Evolutionary conservation across 768 basidiomycete genomes (phyloP).

Genomic region (Epithele typhae): DNA sequence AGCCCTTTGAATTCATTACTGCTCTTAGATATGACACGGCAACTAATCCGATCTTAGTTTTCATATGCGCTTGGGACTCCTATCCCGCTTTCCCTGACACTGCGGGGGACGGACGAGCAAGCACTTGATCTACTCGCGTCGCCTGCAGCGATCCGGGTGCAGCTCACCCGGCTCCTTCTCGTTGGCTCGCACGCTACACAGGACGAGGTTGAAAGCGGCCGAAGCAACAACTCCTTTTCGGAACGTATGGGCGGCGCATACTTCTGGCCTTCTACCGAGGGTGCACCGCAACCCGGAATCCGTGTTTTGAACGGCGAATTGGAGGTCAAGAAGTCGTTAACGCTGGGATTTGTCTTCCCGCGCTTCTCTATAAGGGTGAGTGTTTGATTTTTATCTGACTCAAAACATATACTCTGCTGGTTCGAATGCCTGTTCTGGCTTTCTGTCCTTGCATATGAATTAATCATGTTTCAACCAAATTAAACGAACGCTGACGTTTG

Average conservation of each 20-base stretch:
- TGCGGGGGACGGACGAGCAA: conserved; percentile 40
- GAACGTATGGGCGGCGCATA: conserved; percentile 38
- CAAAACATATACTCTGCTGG: no score
- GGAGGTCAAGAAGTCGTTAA: conserved; percentile 40
- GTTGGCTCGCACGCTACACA: conserved; percentile 44
- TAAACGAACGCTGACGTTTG: no score
- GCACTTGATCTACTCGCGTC: conserved; percentile 46
- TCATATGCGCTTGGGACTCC: conserved; percentile 47
- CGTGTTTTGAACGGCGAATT: conserved; percentile 48
- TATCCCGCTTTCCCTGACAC: conserved; percentile 45
- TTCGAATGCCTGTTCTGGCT: no score
- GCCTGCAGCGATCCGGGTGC: conserved; percentile 36
- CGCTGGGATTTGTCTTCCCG: conserved; percentile 40
- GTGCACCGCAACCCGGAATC: conserved; percentile 25
- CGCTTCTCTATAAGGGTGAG: conserved; percentile 46
- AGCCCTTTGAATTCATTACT: conserved; percentile 4
- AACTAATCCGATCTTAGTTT: conserved; percentile 29
- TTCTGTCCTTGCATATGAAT: no score
- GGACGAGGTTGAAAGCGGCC: conserved; percentile 30
- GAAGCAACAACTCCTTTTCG: conserved; percentile 45
- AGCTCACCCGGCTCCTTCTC: conserved; percentile 42
- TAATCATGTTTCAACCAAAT: no score
- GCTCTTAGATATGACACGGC: background rate
- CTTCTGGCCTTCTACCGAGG: conserved; percentile 44
- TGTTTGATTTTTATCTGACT: no score